Evolutionary conservation across 805 yeast species (phyloP).

Genomic region (Ogataea glucozyma): DNA sequence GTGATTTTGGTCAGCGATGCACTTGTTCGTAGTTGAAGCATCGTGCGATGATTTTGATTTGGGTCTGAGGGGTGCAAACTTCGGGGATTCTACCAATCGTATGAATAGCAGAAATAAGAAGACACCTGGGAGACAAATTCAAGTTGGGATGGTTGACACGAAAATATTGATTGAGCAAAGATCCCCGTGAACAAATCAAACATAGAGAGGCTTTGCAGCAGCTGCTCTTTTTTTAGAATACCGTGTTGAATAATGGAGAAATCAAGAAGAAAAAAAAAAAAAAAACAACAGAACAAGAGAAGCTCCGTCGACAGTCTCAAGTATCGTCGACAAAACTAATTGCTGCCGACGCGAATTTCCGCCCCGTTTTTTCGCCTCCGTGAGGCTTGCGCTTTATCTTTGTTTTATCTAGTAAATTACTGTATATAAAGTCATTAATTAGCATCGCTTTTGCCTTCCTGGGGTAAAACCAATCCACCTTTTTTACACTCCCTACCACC

Average conservation of each 20-base stretch:
- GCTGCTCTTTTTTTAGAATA: slow-evolving; percentile 8
- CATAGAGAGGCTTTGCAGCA: background rate
- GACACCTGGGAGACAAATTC: too few species aligned
- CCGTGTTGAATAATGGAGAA: too few species aligned
- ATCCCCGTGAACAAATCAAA: too few species aligned
- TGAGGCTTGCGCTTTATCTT: slow-evolving; percentile 6
- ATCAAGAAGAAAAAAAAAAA: background rate
- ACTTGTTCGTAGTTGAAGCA: background rate
- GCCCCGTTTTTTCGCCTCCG: too few species aligned
- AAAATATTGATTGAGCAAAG: too few species aligned
- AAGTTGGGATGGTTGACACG: too few species aligned
- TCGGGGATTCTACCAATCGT: too few species aligned
- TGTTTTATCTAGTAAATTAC: background rate
- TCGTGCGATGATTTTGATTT: too few species aligned
- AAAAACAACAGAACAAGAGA: background rate
- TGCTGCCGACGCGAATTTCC: slow-evolving; percentile 5
- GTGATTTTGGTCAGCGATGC: background rate
- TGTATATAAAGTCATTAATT: slow-evolving; percentile 4
- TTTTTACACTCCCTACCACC: background rate
- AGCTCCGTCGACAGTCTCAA: background rate
- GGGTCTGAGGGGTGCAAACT: too few species aligned
- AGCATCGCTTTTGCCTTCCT: slow-evolving; percentile 3
- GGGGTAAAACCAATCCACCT: slow-evolving; percentile 1
- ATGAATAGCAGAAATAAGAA: too few species aligned
- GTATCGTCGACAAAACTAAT: background rate